A percentile compares a stretch with the other conserved stretches of the same genome.
Conservation (phyloP, 2,329 filamentous ascomycete species). For the Ophiostoma ips region DNA sequence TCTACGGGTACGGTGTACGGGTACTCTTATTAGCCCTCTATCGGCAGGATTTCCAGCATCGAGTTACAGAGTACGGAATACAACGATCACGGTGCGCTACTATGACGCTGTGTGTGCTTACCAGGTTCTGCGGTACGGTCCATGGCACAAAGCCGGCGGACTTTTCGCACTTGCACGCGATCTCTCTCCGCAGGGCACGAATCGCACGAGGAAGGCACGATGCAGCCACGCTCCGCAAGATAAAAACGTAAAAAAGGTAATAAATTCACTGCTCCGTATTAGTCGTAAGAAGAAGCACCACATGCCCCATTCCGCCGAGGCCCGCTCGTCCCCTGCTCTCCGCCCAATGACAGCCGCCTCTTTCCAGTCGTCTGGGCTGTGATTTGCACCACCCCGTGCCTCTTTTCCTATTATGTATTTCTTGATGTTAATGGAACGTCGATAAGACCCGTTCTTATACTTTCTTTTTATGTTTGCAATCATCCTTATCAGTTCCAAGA, state of each 20-base stretch:
- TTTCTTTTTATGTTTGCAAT: conserved; percentile 10
- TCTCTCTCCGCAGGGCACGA: not conserved
- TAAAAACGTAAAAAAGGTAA: not conserved
- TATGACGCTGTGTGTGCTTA: too few species aligned
- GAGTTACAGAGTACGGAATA: too few species aligned
- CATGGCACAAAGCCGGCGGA: too few species aligned
- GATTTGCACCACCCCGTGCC: not conserved
- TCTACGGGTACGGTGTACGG: too few species aligned
- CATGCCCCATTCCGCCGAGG: conserved; percentile 3
- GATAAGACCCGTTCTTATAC: conserved; percentile 19
- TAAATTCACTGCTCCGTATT: not conserved
- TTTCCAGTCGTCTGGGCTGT: not conserved
- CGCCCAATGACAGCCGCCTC: conserved; percentile 5
- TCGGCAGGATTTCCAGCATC: too few species aligned
- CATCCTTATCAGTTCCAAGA: conserved; percentile 13
- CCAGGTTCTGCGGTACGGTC: too few species aligned
- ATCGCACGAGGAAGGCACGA: not conserved
- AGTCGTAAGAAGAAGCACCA: not conserved
- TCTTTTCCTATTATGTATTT: conserved; percentile 25
- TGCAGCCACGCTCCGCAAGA: not conserved
- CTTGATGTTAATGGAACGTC: conserved; percentile 19
- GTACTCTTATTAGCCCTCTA: too few species aligned
- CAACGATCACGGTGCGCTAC: too few species aligned
- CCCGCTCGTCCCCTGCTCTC: not conserved
- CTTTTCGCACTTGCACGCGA: not conserved